Percentiles rank a stretch among this genome's conserved stretches.
Conservation (phyloP, 2,329 filamentous ascomycete genomes). For the Aspergillus sp. region DNA sequence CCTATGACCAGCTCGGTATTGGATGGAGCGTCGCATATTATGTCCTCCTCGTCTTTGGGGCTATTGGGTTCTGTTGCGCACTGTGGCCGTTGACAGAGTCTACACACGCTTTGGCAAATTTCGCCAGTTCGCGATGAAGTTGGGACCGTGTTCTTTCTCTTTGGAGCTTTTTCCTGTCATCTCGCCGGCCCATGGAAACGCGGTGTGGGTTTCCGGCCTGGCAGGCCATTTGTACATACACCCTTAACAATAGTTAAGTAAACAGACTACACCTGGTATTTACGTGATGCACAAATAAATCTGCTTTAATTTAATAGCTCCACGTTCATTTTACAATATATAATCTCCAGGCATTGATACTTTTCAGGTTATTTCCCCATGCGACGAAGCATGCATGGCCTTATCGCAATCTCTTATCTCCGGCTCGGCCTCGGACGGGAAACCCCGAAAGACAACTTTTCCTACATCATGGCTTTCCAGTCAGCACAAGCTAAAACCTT, state of each 20-base stretch:
- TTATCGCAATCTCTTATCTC: conserved; percentile 17
- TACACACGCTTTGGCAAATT: conserved; percentile 35
- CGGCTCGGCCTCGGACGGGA: conserved; percentile 15
- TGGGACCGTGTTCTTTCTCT: neutral
- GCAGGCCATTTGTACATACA: neutral
- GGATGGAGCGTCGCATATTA: conserved; percentile 81
- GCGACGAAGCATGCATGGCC: neutral
- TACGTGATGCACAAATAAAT: neutral
- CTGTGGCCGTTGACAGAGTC: conserved; percentile 71
- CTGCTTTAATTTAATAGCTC: neutral
- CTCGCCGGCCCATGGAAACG: neutral
- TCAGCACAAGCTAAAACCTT: neutral
- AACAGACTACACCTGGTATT: neutral
- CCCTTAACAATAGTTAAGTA: neutral
- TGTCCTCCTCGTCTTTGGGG: conserved; percentile 68
- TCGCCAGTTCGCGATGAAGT: conserved; percentile 17
- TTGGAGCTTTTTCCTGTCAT: neutral
- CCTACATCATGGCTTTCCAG: neutral
- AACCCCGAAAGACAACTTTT: conserved; percentile 5
- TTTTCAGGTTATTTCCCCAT: too few species aligned
- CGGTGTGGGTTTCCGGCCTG: neutral
- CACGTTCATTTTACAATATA: neutral
- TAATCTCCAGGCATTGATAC: neutral
- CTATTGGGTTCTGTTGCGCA: conserved; percentile 67
- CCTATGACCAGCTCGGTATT: conserved; percentile 37